A percentile compares a stretch with the other conserved stretches of the same genome.
Evolutionary conservation across 345 rosid genomes (phyloP).

Genomic region (Gossypium rotundifolium): DNA sequence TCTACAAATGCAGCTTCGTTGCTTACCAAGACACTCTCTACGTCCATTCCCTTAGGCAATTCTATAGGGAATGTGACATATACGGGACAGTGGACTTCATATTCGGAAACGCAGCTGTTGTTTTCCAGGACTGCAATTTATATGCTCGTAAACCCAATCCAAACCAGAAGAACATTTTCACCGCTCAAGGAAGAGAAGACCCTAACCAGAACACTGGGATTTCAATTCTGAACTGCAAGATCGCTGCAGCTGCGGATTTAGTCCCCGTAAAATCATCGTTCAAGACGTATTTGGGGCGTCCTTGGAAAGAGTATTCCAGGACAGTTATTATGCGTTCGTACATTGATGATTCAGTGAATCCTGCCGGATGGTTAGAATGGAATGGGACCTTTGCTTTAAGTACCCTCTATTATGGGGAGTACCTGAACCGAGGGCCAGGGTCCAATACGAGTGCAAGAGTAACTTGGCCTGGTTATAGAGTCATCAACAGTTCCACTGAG

Average conservation of each 20-base stretch:
- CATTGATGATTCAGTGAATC: constrained; percentile 59
- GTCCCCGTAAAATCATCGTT: constrained; percentile 42
- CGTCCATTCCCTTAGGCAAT: constrained; percentile 59
- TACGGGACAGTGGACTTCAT: constrained; percentile 77
- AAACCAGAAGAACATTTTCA: constrained; percentile 48
- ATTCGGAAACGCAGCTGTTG: constrained; percentile 68
- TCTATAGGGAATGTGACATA: constrained; percentile 66
- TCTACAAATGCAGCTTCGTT: constrained; percentile 60
- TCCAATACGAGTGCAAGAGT: constrained; percentile 57
- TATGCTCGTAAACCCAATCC: constrained; percentile 66
- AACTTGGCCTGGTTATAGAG: constrained; percentile 64
- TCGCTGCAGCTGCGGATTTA: constrained; percentile 59
- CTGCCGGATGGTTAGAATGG: constrained; percentile 84
- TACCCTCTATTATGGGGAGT: constrained; percentile 71
- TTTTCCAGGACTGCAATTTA: constrained; percentile 58
- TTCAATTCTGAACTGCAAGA: constrained; percentile 51
- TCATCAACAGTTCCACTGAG: constrained; percentile 37
- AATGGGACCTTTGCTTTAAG: constrained; percentile 36
- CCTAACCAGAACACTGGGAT: constrained; percentile 60
- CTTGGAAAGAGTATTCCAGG: constrained; percentile 74
- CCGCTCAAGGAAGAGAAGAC: constrained; percentile 68
- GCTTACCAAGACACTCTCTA: constrained; percentile 82
- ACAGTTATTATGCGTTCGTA: constrained; percentile 45
- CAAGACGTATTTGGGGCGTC: constrained; percentile 65
- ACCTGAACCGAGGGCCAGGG: constrained; percentile 62